Percentiles rank a stretch among this genome's conserved stretches.
Evolutionary conservation across 371 early-diverging fungal species (phyloP).

Genomic region (Ordospora colligata): DNA sequence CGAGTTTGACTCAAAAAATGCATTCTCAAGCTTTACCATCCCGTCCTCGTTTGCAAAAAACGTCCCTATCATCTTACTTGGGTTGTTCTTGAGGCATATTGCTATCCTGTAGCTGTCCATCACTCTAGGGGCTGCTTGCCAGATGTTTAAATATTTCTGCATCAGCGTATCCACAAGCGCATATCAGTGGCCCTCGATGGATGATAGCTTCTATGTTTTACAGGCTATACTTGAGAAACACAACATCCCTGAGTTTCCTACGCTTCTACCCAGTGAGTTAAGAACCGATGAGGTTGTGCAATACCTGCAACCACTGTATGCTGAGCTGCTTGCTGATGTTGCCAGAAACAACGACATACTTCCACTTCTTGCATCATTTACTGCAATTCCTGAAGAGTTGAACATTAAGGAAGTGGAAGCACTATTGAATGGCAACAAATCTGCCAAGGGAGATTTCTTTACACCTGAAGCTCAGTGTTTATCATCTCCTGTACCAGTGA

Average conservation of each 20-base stretch:
- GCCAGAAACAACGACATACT: constrained; percentile 27
- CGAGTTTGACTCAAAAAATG: background rate
- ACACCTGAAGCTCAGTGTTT: background rate
- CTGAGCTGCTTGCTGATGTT: constrained; percentile 11
- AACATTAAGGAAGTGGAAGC: constrained; percentile 31
- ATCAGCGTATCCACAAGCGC: background rate
- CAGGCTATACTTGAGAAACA: constrained; percentile 26
- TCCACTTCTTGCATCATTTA: constrained; percentile 33
- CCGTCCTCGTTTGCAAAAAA: background rate
- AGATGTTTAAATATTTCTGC: background rate
- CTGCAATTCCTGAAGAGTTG: constrained; percentile 2
- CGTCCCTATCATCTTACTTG: background rate
- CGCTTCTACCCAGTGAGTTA: constrained; percentile 31
- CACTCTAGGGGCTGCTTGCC: background rate
- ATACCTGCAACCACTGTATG: background rate
- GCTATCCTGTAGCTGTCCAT: constrained; percentile 7
- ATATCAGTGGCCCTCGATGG: constrained; percentile 12
- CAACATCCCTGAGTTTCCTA: constrained; percentile 22
- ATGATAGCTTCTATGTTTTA: constrained; percentile 23
- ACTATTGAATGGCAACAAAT: constrained; percentile 11
- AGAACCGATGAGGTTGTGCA: background rate
- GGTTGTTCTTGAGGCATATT: constrained; percentile 10
- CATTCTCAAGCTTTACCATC: constrained; percentile 3
- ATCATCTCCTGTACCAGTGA: background rate
- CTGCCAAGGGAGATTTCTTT: constrained; percentile 23